A percentile compares a stretch with the other conserved stretches of the same genome.
phyloP scores from a whole-genome alignment of 2,329 filamentous ascomycete species.

The Orbilia oligospora region DNA sequence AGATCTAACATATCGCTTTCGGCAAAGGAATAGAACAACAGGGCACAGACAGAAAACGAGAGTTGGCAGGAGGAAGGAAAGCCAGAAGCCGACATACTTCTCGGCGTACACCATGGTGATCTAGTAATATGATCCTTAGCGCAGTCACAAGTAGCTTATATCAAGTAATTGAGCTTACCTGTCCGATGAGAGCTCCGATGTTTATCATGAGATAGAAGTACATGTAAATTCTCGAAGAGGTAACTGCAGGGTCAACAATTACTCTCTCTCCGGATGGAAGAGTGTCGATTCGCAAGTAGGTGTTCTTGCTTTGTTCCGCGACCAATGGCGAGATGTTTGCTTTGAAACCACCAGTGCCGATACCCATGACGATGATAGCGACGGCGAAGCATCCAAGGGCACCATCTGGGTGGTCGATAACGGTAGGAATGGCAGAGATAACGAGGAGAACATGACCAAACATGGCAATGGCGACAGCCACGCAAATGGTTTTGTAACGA shows the following conservation, averaged over 20 bases:
- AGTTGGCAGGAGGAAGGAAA: conserved; percentile 78
- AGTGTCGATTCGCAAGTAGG: conserved; percentile 73
- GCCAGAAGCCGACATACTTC: conserved; percentile 82
- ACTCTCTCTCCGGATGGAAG: conserved; percentile 75
- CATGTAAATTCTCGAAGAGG: conserved; percentile 77
- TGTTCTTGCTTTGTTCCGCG: conserved; percentile 78
- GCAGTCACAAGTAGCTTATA: no score
- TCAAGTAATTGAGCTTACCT: conserved; percentile 66
- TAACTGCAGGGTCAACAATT: conserved; percentile 79
- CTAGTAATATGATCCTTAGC: conserved; percentile 64
- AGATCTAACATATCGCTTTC: conserved; percentile 75
- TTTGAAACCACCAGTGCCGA: conserved; percentile 86
- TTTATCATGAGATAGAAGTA: conserved; percentile 82
- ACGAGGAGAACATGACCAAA: conserved; percentile 78
- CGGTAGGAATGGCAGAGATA: conserved; percentile 75
- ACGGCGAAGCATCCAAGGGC: conserved; percentile 76
- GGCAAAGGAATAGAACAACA: conserved; percentile 73
- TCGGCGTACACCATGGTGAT: conserved; percentile 81
- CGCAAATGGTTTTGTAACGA: conserved; percentile 79
- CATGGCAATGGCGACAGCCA: conserved; percentile 76
- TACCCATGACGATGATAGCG: conserved; percentile 76
- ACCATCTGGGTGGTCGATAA: conserved; percentile 73
- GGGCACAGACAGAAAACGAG: conserved; percentile 76
- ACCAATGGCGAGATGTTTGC: conserved; percentile 81
- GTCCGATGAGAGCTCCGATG: conserved; percentile 72